Evolutionary conservation across 2,329 filamentous ascomycete genomes (phyloP).

Genomic region (Nemania sp.): DNA sequence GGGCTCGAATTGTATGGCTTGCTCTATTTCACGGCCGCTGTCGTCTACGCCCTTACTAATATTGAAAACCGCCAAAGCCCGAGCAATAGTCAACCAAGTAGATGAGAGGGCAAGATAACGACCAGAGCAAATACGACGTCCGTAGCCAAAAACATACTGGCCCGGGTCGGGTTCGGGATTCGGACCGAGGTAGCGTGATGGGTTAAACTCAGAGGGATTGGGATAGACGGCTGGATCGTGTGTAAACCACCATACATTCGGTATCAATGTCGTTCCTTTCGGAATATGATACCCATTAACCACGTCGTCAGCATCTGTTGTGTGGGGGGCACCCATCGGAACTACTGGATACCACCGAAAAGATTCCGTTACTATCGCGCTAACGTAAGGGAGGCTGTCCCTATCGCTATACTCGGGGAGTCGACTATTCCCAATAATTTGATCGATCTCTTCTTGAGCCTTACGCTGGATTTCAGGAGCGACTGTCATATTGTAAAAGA

Average conservation of each 20-base stretch:
- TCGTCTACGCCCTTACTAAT: slow-evolving; percentile 44
- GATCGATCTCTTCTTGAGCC: slow-evolving; percentile 40
- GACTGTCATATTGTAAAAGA: slow-evolving; percentile 53
- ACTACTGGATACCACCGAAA: not conserved
- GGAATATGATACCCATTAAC: not conserved
- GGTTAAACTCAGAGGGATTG: slow-evolving; percentile 39
- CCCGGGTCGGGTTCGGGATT: slow-evolving; percentile 37
- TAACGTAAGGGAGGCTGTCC: slow-evolving; percentile 33
- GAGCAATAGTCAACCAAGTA: slow-evolving; percentile 42
- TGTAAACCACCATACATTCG: slow-evolving; percentile 43
- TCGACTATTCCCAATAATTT: slow-evolving; percentile 35
- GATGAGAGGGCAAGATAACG: slow-evolving; percentile 37
- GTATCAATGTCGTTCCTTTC: slow-evolving; percentile 1
- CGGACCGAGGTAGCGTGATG: slow-evolving; percentile 39
- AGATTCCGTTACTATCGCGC: slow-evolving; percentile 33
- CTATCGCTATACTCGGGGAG: slow-evolving; percentile 34
- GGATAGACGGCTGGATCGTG: slow-evolving; percentile 71
- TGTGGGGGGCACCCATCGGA: slow-evolving; percentile 1
- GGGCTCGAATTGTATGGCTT: slow-evolving; percentile 18
- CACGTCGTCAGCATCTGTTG: not conserved
- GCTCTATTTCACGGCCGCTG: slow-evolving; percentile 39
- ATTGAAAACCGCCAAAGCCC: slow-evolving; percentile 50
- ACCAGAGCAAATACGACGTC: slow-evolving; percentile 43
- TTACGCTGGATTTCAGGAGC: slow-evolving; percentile 49
- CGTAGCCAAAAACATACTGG: slow-evolving; percentile 40